Base-by-base conservation (phyloP, 352 stramenopile genomes). In the Globisporangium cystogenes region DNA sequence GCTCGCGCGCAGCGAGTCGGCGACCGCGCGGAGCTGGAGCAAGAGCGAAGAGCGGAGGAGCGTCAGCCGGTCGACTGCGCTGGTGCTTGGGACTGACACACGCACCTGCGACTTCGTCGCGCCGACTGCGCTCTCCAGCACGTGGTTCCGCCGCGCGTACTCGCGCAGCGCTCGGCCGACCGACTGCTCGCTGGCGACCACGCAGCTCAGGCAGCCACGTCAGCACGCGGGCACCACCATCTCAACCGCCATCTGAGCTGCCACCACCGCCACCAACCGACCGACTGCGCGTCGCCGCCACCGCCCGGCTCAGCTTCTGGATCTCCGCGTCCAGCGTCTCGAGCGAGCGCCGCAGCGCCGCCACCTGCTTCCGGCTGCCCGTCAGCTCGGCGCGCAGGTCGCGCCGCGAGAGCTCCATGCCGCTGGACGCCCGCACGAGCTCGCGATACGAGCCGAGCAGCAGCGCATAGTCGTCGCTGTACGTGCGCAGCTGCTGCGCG, bases 111-210 rank as follows among this genome's bases (percentile, higher is more conserved):
- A 47, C 36, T 68, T 67, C 37, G 70, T 77, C 43, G 62, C 41
- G 40, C 52, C 43, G 26, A 85, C 64, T 11, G 55, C 67, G 7
- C 66, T 49, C 54, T 82, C 69, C 16, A 87, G 62, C 20, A 66
- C 55, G 36, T 69, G 67, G 48, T 87, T 87, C 4, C 71, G 68
- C 29, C 70, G 76, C 14, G 62, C 65, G 39, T 87, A 87, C 44
- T 87, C 76, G 12, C 76, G 71, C 26, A 87, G 37, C 11, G 61
- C 73, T 26, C 64, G 61, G 14, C 60, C 64, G 18, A 87, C 48
- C 18, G 62, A 70, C 16, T 67, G 50, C 21, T 87, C 73, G 5
- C 76, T 87, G 18, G 3, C 18, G 24, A 41, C 0, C 3, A 42
- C 4, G 16, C 15, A 42, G 36, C 36, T 42, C 7, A n/a, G n/a